Evolutionary conservation across 805 yeast genomes (phyloP).

Genomic region (Kluyveromyces nonfermentans): DNA sequence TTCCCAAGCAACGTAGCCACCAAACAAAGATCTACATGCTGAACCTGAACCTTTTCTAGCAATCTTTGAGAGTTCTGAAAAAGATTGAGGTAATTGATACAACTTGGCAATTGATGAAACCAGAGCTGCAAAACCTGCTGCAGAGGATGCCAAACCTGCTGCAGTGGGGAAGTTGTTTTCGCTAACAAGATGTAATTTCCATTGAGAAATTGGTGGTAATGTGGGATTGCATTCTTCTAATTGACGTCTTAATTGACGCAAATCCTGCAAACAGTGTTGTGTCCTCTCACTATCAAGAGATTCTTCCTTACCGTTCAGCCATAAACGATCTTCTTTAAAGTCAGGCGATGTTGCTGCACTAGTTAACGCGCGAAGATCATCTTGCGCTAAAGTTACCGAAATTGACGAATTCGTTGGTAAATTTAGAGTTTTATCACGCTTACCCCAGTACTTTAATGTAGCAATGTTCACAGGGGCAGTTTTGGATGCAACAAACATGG

Average conservation of each 20-base stretch:
- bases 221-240: constrained; percentile 45
- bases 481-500: constrained; percentile 62
- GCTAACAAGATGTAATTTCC: constrained; percentile 71
- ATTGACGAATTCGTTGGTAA: constrained; percentile 95
- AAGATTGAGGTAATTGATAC: constrained; percentile 74
- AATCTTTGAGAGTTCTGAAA: constrained; percentile 79
- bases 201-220: constrained; percentile 53
- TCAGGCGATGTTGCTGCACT: constrained; percentile 63
- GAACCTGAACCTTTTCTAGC: constrained; percentile 99
- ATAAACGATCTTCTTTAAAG: constrained; percentile 57
- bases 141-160: constrained; percentile 95
- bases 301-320: constrained; percentile 81
- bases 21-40: constrained; percentile 93
- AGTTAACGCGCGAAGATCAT: constrained; percentile 84
- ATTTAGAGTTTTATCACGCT: constrained; percentile 79
- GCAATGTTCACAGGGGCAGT: constrained; percentile 99
- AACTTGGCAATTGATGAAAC: constrained; percentile 81
- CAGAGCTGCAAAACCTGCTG: constrained; percentile 97
- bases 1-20: constrained; percentile 99
- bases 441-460: constrained; percentile 97
- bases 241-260: constrained; percentile 55
- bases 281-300: constrained; percentile 54
- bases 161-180: constrained; percentile 99
- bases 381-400: constrained; percentile 86
- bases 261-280: constrained; percentile 65